phyloP scores from a whole-genome alignment of 441 rosid species.

The Euphorbia neoarborescens region DNA sequence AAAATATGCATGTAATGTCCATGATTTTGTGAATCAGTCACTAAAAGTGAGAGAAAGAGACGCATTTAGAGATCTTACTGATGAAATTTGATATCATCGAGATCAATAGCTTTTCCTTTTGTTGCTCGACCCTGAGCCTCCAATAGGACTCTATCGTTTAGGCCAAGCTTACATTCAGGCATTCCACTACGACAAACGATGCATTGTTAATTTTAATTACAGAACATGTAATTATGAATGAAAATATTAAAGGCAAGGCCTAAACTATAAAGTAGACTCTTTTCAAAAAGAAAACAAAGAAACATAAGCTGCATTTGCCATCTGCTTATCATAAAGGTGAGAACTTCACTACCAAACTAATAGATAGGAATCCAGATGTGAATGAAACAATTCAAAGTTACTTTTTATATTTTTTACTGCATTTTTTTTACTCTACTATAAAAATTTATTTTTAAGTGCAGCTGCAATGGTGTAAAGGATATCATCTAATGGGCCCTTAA shows the following conservation, averaged over 20 bases:
- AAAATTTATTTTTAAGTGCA: no score
- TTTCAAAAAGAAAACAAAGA: not conserved
- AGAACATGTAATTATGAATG: not conserved
- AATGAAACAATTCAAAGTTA: not conserved
- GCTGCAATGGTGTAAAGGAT: no score
- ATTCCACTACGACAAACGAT: conserved; percentile 60
- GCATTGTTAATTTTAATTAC: not conserved
- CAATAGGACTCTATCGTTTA: conserved; percentile 81
- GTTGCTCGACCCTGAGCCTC: conserved; percentile 95
- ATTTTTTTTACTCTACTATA: no score
- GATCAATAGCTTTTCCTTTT: conserved; percentile 92
- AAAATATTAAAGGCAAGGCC: not conserved
- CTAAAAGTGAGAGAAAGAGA: not conserved
- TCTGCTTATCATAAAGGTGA: not conserved
- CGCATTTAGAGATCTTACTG: conserved; percentile 44
- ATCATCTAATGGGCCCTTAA: no score
- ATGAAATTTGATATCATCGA: conserved; percentile 93
- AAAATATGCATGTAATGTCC: not conserved
- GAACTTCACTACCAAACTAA: not conserved
- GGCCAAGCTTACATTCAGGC: conserved; percentile 98
- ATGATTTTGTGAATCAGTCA: not conserved
- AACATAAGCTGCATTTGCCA: not conserved
- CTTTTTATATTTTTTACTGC: no score
- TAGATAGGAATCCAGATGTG: not conserved
- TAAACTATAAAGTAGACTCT: not conserved